phyloP scores from a whole-genome alignment of 768 basidiomycete genomes.

The Fistulinella prunicolor region DNA sequence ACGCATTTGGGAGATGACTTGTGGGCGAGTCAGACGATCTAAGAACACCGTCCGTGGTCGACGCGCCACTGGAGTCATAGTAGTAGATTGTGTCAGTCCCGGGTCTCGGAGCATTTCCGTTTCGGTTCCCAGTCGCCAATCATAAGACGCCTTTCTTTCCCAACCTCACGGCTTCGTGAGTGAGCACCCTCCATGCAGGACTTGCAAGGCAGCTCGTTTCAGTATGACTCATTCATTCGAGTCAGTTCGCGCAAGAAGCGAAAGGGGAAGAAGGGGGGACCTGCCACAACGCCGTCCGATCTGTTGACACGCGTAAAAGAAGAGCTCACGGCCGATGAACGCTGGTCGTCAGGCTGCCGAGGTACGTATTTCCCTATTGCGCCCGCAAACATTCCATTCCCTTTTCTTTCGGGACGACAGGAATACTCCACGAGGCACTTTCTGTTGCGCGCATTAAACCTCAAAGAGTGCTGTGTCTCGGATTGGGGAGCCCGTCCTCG shows the following conservation, averaged over 20 bases:
- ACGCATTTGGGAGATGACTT: constrained; percentile 86
- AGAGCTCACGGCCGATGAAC: constrained; percentile 42
- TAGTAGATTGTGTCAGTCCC: background rate
- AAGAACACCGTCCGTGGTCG: constrained; percentile 14
- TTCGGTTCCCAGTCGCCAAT: too few relatives aligned
- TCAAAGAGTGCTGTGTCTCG: constrained; percentile 58
- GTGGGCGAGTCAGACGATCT: constrained; percentile 69
- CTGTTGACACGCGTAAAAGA: constrained; percentile 43
- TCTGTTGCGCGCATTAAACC: constrained; percentile 21
- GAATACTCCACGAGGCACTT: constrained; percentile 36
- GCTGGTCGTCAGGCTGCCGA: constrained; percentile 55
- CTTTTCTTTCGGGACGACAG: constrained; percentile 25
- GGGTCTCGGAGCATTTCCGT: constrained; percentile 17
- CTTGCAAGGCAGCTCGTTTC: constrained; percentile 26
- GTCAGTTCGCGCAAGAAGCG: constrained; percentile 53
- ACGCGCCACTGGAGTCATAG: background rate
- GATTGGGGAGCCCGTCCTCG: constrained; percentile 66
- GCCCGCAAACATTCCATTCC: constrained; percentile 3
- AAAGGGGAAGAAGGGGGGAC: constrained; percentile 31
- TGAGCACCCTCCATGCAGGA: background rate
- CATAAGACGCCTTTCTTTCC: background rate
- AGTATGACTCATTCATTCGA: constrained; percentile 49
- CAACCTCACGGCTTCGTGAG: background rate
- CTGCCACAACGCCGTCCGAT: constrained; percentile 35
- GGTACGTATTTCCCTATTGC: constrained; percentile 41